Conservation (phyloP, 108 stramenopile genomes). For the Nitzschia sp. region DNA sequence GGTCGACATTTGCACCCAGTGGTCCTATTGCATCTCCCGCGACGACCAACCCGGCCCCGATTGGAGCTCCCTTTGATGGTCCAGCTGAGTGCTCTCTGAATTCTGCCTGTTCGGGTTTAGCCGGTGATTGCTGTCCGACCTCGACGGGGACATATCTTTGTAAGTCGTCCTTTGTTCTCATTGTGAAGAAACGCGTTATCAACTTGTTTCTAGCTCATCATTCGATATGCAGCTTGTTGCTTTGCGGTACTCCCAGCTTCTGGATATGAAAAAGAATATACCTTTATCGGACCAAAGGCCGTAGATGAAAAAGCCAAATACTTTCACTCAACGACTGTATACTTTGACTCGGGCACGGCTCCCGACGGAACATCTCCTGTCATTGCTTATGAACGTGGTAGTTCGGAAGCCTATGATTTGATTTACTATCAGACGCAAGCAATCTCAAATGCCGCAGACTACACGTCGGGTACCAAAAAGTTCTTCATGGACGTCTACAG, state of each 20-base stretch:
- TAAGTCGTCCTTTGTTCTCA: too few species aligned
- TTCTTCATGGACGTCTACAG: conserved; percentile 21
- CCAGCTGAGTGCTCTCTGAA: conserved; percentile 2
- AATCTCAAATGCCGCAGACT: conserved; percentile 12
- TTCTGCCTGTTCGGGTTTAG: conserved; percentile 8
- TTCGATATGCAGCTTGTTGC: conserved; percentile 25
- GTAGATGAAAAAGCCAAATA: conserved; percentile 8
- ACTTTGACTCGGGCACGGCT: not conserved
- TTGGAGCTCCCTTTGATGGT: not conserved
- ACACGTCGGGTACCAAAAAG: not conserved
- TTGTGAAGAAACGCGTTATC: too few species aligned
- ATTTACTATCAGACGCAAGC: conserved; percentile 13
- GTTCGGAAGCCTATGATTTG: conserved; percentile 5
- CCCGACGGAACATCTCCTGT: conserved; percentile 9
- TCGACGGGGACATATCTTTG: not conserved
- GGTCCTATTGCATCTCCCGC: not conserved
- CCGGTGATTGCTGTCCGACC: conserved; percentile 18
- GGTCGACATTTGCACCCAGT: not conserved
- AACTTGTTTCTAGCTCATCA: too few species aligned
- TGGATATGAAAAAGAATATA: conserved; percentile 6
- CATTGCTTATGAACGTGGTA: not conserved
- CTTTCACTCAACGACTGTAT: not conserved
- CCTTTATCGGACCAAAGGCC: not conserved
- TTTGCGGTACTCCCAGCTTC: conserved; percentile 6
- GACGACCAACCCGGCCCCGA: not conserved